phyloP scores from a whole-genome alignment of 1,139 yeast species.

The Suhomyces bokatorum region DNA sequence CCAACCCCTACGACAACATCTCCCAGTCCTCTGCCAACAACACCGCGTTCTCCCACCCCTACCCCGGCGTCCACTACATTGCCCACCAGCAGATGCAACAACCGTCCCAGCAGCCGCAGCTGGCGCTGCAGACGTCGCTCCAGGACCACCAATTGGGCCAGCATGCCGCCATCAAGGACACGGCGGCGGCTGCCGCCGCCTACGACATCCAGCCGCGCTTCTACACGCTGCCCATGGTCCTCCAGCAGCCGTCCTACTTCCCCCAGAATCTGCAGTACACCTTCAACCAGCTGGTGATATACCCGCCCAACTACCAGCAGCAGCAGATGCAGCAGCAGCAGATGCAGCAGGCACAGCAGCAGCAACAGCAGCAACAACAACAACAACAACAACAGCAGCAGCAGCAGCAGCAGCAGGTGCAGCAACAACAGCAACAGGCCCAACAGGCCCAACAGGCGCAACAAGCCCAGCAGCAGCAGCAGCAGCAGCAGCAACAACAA shows the following conservation, averaged over 20 bases:
- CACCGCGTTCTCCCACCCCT: constrained; percentile 6
- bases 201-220: constrained; percentile 22
- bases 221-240: constrained; percentile 23
- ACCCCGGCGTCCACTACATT: constrained; percentile 7
- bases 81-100: constrained; percentile 14
- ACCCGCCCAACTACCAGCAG: constrained; percentile 18
- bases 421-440: constrained; percentile 11
- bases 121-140: constrained; percentile 7
- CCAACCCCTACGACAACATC: constrained; percentile 6
- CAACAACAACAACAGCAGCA: constrained; percentile 11
- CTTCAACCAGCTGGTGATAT: constrained; percentile 20
- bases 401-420: constrained; percentile 11
- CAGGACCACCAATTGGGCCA: constrained; percentile 12
- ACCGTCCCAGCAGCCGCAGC: constrained; percentile 11
- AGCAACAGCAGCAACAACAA: constrained; percentile 13
- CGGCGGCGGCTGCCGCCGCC: constrained; percentile 7
- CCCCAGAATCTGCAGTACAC: constrained; percentile 22
- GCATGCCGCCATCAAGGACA: constrained; percentile 10
- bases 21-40: constrained; percentile 2
- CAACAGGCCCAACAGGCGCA: constrained; percentile 10
- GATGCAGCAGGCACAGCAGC: constrained; percentile 6
- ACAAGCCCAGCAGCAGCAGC: constrained; percentile 13
- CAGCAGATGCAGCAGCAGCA: constrained; percentile 10
- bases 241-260: constrained; percentile 24
- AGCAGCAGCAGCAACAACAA: constrained; percentile 12